Evolutionary conservation across 805 yeast species (phyloP).

Genomic region (Candida bentonensis): DNA sequence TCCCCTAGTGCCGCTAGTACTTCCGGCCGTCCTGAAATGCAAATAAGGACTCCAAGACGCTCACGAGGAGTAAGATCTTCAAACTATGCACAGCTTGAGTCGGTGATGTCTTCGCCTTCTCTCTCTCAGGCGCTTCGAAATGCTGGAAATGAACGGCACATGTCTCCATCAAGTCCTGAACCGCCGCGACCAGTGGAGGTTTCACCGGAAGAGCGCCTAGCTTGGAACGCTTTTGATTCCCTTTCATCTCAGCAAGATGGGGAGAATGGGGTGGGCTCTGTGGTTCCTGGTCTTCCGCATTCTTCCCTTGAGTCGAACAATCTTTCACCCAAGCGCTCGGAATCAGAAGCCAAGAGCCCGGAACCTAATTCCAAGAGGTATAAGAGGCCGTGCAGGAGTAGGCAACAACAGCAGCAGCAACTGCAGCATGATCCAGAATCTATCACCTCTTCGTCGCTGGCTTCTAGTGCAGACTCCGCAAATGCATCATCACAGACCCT

Average conservation of each 20-base stretch:
- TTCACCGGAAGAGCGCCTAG: constrained; percentile 15
- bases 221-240: constrained; percentile 21
- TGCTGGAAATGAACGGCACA: background rate
- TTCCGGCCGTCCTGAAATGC: background rate
- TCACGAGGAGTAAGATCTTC: no score
- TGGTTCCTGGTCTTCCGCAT: no score
- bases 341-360: background rate
- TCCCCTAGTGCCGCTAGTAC: background rate
- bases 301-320: no score
- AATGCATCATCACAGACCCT: constrained; percentile 5
- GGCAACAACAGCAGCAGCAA: background rate
- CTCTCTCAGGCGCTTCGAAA: background rate
- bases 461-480: background rate
- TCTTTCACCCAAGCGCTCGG: no score
- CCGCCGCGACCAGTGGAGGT: constrained; percentile 5
- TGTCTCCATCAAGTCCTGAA: background rate
- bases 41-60: background rate
- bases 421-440: background rate
- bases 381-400: constrained; percentile 15
- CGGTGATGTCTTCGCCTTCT: background rate
- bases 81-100: background rate
- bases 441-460: background rate
- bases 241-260: no score
- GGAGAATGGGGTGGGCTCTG: no score
- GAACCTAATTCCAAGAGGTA: constrained; percentile 8